phyloP scores from a whole-genome alignment of 2,329 filamentous ascomycete species.

The Xylariaceae sp. region DNA sequence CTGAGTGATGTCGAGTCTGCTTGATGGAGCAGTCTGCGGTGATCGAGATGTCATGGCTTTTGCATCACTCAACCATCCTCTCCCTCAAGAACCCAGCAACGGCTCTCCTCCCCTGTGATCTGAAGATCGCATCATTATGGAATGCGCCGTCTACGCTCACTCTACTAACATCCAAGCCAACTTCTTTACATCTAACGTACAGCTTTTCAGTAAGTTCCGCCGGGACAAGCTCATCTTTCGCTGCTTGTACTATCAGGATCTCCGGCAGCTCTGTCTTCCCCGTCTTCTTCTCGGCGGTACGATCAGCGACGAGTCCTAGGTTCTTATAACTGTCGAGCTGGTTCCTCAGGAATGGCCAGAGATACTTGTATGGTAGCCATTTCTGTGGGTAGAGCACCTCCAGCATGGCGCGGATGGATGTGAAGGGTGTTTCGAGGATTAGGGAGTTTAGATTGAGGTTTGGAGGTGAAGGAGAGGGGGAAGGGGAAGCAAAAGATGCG shows the following conservation, averaged over 20 bases:
- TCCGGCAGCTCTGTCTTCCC: conserved; percentile 29
- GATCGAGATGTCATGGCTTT: neutral
- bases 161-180: conserved; percentile 46
- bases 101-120: conserved; percentile 42
- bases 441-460: conserved; percentile 47
- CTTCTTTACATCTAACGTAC: conserved; percentile 44
- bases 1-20: too few relatives aligned
- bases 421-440: conserved; percentile 74
- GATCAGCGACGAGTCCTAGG: conserved; percentile 41
- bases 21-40: neutral
- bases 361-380: conserved; percentile 74
- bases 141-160: conserved; percentile 47
- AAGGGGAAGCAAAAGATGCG: conserved; percentile 36
- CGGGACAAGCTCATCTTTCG: conserved; percentile 59
- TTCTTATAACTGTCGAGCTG: conserved; percentile 56
- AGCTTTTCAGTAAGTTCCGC: conserved; percentile 47
- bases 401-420: conserved; percentile 69
- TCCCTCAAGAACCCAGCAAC: conserved; percentile 43
- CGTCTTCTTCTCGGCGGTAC: conserved; percentile 16
- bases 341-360: conserved; percentile 71
- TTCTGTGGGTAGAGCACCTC: conserved; percentile 71
- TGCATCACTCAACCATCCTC: conserved; percentile 14
- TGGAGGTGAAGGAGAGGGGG: conserved; percentile 7
- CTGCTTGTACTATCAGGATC: conserved; percentile 54
- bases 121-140: conserved; percentile 55